These are phyloP conservation scores for Epichloe glyceriae DNA, from an alignment of 2,329 filamentous ascomycete genomes.

Conservation along the genomic window DNA sequence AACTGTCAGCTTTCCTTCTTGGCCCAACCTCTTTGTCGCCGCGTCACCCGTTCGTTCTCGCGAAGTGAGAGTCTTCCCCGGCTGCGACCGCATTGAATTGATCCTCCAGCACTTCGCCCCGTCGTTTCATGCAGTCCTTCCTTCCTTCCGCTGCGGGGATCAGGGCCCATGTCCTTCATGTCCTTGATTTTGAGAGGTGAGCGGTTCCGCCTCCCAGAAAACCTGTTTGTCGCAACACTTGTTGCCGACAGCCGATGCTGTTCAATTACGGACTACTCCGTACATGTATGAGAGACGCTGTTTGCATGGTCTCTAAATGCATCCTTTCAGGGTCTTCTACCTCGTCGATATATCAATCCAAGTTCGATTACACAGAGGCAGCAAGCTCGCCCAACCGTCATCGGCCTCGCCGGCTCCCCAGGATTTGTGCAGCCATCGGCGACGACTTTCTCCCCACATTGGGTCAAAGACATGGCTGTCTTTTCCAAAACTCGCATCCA, in stretches of 20 bases:
- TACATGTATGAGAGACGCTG: too few relatives aligned
- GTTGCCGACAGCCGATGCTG: not conserved
- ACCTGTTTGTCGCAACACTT: not conserved
- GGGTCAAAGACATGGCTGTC: constrained; percentile 8
- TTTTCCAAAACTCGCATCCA: constrained; percentile 15
- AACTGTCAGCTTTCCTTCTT: not conserved
- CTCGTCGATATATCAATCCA: too few relatives aligned
- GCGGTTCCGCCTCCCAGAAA: not conserved
- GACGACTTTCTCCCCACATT: not conserved
- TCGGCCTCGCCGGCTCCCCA: not conserved
- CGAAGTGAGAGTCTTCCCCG: not conserved
- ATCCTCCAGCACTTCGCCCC: not conserved
- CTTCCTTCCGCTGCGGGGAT: not conserved
- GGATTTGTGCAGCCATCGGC: not conserved
- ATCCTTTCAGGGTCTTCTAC: not conserved
- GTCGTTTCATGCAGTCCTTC: not conserved
- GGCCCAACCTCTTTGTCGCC: too few relatives aligned
- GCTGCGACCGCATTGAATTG: not conserved
- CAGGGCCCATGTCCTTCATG: not conserved
- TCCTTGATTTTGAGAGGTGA: not conserved
- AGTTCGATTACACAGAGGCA: too few relatives aligned
- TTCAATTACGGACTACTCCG: too few relatives aligned
- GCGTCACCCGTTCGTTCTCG: too few relatives aligned
- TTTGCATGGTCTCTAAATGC: not conserved
- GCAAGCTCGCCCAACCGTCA: not conserved